Conservation (phyloP, 176 grass and related monocot species). For the Raddia guianensis region DNA sequence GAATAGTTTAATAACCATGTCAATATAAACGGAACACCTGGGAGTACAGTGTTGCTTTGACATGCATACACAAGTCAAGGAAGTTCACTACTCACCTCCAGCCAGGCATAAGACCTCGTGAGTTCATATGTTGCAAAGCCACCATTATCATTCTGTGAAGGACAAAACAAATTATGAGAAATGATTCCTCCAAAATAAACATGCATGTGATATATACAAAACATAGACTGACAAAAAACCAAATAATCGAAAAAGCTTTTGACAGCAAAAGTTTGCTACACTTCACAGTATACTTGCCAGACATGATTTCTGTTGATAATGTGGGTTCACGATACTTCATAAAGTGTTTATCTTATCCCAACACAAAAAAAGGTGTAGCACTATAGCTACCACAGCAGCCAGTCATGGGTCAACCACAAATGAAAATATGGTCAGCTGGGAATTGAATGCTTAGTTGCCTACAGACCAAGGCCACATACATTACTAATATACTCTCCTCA, state of each 20-base stretch:
- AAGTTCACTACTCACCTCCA: constrained; percentile 67
- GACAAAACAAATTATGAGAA: constrained; percentile 36
- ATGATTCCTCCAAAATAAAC: neutral
- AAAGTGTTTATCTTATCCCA: neutral
- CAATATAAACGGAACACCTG: constrained; percentile 22
- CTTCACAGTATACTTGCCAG: neutral
- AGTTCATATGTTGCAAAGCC: constrained; percentile 94
- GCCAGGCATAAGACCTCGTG: constrained; percentile 85
- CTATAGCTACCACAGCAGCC: neutral
- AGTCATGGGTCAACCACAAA: too few relatives aligned
- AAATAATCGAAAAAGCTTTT: constrained; percentile 31
- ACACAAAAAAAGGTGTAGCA: neutral
- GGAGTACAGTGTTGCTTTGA: neutral
- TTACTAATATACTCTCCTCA: neutral
- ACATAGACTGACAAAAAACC: neutral
- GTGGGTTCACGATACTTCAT: neutral
- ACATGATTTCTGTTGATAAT: neutral
- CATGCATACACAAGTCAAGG: neutral
- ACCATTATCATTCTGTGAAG: constrained; percentile 79
- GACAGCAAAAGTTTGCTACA: constrained; percentile 21
- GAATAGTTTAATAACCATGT: constrained; percentile 40
- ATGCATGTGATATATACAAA: constrained; percentile 22
- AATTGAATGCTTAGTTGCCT: neutral
- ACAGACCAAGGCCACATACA: constrained; percentile 5
- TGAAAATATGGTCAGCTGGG: neutral